phyloP scores from a whole-genome alignment of 2,329 filamentous ascomycete species.

The Penicillium sp. region DNA sequence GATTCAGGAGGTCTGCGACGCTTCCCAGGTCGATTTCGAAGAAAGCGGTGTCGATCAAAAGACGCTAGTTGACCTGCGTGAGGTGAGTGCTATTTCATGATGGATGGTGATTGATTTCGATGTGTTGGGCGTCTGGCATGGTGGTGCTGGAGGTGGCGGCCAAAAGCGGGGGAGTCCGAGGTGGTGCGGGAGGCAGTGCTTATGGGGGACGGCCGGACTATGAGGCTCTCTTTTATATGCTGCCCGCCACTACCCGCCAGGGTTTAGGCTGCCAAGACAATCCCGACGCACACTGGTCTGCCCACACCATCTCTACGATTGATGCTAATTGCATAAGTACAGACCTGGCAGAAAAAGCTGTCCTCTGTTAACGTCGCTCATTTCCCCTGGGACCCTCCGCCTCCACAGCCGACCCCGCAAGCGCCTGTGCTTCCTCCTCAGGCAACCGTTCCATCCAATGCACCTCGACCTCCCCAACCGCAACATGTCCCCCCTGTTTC shows the following conservation, averaged over 20 bases:
- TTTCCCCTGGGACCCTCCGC: conserved; percentile 94
- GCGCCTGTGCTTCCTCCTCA: conserved; percentile 38
- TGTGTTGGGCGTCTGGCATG: conserved; percentile 9
- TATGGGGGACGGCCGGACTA: conserved; percentile 41
- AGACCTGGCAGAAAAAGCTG: conserved; percentile 95
- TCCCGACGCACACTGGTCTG: conserved; percentile 1
- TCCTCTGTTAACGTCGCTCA: conserved; percentile 77
- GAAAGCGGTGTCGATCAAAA: conserved; percentile 88
- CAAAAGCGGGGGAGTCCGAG: conserved; percentile 31
- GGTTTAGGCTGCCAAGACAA: conserved; percentile 26
- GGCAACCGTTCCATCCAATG: conserved; percentile 46
- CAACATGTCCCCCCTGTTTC: conserved; percentile 38
- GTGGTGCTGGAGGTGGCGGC: conserved; percentile 38
- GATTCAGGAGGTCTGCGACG: conserved; percentile 86
- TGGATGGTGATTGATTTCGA: background rate
- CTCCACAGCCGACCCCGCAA: conserved; percentile 54
- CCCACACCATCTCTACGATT: background rate
- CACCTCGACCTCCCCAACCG: conserved; percentile 34
- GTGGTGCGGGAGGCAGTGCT: conserved; percentile 37
- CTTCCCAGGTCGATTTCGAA: conserved; percentile 91
- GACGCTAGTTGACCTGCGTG: conserved; percentile 80
- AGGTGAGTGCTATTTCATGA: conserved; percentile 57
- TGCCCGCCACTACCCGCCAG: conserved; percentile 32
- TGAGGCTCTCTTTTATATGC: conserved; percentile 43
- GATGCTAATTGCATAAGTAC: conserved; percentile 13